Evolutionary conservation across 139 green algal species (phyloP).

Genomic region (Pleodorina starrii): DNA sequence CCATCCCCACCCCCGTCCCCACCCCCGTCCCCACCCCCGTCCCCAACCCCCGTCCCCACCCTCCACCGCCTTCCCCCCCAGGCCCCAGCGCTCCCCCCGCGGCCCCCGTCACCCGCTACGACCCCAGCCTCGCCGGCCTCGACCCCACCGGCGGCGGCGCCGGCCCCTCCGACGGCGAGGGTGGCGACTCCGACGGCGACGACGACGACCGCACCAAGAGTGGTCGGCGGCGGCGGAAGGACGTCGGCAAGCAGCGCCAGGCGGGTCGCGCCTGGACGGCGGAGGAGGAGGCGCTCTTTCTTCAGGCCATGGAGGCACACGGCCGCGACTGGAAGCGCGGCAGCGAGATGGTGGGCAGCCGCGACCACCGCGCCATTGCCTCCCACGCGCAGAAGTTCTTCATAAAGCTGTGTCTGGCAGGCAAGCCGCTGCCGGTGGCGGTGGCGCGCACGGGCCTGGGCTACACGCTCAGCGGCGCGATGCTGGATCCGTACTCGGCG

Average conservation of each 20-base stretch:
- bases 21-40: not conserved
- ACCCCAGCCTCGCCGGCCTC: not conserved
- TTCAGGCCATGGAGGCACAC: conserved; percentile 69
- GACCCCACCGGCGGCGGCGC: not conserved
- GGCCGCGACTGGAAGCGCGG: conserved; percentile 80
- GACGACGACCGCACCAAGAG: conserved; percentile 51
- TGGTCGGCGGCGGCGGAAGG: conserved; percentile 81
- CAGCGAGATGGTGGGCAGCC: conserved; percentile 69
- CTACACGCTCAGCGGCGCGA: conserved; percentile 85
- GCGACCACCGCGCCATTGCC: conserved; percentile 76
- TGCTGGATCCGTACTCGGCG: conserved; percentile 82
- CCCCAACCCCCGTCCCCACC: not conserved
- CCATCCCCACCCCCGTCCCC: not conserved
- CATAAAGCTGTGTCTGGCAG: conserved; percentile 83
- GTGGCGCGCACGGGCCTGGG: conserved; percentile 66
- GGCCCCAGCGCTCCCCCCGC: not conserved
- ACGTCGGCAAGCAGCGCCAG: conserved; percentile 69
- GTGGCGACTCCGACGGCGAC: not conserved
- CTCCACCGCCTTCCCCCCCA: not conserved
- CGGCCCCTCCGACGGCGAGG: not conserved
- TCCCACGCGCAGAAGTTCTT: conserved; percentile 89
- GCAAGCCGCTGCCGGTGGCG: conserved; percentile 77
- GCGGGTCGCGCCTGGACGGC: conserved; percentile 74
- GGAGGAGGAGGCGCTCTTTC: conserved; percentile 83
- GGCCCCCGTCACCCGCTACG: not conserved